Conservation (phyloP, 139 green algal genomes). For the Haematococcus lacustris region DNA sequence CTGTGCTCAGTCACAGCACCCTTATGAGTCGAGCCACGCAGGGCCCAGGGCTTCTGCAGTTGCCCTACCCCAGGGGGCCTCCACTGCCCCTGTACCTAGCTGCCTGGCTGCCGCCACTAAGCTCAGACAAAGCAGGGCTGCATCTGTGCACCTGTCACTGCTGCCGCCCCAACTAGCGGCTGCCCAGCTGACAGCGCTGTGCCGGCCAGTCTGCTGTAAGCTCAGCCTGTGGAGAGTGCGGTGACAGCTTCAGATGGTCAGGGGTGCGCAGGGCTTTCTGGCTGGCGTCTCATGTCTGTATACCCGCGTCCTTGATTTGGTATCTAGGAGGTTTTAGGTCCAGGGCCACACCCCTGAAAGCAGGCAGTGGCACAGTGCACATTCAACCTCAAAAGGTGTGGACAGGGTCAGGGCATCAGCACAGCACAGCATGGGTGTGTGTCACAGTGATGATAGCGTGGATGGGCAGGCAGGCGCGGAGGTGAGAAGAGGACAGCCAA, state of each 20-base stretch:
- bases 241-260: not conserved
- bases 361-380: not conserved
- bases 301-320: constrained; percentile 22
- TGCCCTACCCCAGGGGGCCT: not conserved
- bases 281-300: not conserved
- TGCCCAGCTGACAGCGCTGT: not conserved
- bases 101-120: not conserved
- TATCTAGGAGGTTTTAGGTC: not conserved
- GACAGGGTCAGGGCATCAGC: not conserved
- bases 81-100: not conserved
- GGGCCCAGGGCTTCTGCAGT: not conserved
- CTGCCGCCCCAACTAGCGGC: not conserved
- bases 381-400: not conserved
- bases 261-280: not conserved
- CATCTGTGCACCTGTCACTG: not conserved
- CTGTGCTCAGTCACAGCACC: not conserved
- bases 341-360: not conserved
- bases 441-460: not conserved
- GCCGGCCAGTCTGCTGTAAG: no score
- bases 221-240: not conserved
- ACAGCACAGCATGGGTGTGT: not conserved
- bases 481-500: not conserved
- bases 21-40: not conserved
- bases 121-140: not conserved
- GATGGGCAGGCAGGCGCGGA: not conserved